Evolutionary conservation across 2,329 filamentous ascomycete genomes (phyloP).

Genomic region (Alternaria angustiovoidea): DNA sequence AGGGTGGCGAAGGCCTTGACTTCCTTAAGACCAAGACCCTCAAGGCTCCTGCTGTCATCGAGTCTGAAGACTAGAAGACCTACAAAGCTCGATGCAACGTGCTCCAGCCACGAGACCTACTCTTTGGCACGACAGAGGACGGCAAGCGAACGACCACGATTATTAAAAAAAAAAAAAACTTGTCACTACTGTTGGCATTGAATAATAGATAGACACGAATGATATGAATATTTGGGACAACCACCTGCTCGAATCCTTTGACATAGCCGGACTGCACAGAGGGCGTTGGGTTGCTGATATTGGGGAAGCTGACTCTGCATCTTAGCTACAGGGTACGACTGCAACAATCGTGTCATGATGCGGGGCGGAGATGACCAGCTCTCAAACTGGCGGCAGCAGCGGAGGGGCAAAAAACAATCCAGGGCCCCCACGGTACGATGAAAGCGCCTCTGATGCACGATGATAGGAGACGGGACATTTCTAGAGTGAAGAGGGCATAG

Average conservation of each 20-base stretch:
- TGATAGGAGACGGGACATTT: conserved; percentile 12
- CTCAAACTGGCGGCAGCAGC: conserved; percentile 32
- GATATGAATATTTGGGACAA: conserved; percentile 7
- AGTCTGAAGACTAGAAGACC: conserved; percentile 60
- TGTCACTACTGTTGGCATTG: background rate
- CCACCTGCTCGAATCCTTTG: background rate
- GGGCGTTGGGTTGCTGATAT: background rate
- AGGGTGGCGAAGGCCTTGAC: conserved; percentile 70
- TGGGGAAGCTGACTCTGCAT: background rate
- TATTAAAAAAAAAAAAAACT: background rate
- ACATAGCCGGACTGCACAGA: background rate
- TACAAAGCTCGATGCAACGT: conserved; percentile 3
- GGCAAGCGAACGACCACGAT: background rate
- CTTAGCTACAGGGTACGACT: background rate
- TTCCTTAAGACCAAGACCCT: conserved; percentile 67
- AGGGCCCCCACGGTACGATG: conserved; percentile 12
- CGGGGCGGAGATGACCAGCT: background rate
- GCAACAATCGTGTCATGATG: background rate
- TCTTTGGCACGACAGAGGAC: conserved; percentile 2
- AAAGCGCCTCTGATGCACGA: conserved; percentile 2
- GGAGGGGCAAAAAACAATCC: conserved; percentile 16
- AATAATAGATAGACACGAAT: conserved; percentile 20
- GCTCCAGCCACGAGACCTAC: conserved; percentile 2
- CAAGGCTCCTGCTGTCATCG: conserved; percentile 70
- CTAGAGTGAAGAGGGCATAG: conserved; percentile 28